Evolutionary conservation across 345 rosid species (phyloP).

Genomic region (Salix viminalis): DNA sequence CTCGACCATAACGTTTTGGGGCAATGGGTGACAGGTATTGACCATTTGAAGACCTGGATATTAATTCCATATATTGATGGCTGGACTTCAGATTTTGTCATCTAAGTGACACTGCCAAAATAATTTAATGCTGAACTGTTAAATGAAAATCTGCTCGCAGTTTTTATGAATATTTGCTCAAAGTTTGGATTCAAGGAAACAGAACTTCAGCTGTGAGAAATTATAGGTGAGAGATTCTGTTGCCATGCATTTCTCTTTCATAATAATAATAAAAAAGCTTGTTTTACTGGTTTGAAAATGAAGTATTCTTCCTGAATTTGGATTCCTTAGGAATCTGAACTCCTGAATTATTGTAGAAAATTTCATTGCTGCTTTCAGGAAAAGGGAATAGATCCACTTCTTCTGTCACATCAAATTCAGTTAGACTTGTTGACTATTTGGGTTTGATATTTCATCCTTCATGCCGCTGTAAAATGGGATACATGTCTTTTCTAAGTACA

Average conservation of each 20-base stretch:
- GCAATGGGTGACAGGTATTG: slow-evolving; percentile 99
- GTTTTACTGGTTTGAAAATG: background rate
- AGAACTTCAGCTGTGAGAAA: slow-evolving; percentile 65
- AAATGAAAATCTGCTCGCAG: slow-evolving; percentile 36
- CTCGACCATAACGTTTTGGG: slow-evolving; percentile 86
- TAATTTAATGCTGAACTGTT: background rate
- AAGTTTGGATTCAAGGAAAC: slow-evolving; percentile 96
- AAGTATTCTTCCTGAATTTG: background rate
- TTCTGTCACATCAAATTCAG: background rate
- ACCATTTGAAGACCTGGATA: background rate
- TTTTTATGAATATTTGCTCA: slow-evolving; percentile 96
- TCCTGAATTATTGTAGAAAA: background rate
- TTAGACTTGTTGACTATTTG: background rate
- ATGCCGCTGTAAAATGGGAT: background rate
- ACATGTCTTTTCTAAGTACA: background rate
- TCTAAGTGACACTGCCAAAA: background rate
- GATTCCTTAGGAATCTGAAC: background rate
- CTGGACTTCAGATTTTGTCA: background rate
- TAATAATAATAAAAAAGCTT: background rate
- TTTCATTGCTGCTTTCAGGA: background rate
- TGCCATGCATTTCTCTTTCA: background rate
- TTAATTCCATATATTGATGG: background rate
- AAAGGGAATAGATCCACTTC: background rate
- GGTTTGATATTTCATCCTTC: background rate
- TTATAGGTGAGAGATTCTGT: slow-evolving; percentile 53